Conservation (phyloP, 306 rosid species). For the Inga laurina region DNA sequence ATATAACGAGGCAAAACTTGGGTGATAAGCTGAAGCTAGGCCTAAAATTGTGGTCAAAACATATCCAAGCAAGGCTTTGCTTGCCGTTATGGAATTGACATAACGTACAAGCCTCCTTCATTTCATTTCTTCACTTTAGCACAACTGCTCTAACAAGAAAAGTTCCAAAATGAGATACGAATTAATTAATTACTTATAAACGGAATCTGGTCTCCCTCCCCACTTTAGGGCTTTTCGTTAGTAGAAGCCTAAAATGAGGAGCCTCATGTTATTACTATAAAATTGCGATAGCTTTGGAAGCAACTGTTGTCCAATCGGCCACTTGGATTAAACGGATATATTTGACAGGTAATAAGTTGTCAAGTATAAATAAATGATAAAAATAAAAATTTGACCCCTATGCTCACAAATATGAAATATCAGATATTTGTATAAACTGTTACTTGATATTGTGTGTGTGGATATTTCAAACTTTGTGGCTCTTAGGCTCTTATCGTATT, state of each 20-base stretch:
- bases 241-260: neutral
- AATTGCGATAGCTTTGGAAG: neutral
- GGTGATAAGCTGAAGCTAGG: neutral
- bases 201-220: constrained; percentile 4
- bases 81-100: constrained; percentile 11
- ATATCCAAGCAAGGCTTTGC: constrained; percentile 2
- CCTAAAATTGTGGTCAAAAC: constrained; percentile 17
- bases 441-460: neutral
- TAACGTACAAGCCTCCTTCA: constrained; percentile 29
- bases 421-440: neutral
- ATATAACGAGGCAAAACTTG: neutral
- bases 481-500: neutral
- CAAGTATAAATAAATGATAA: neutral
- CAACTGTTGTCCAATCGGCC: constrained; percentile 25
- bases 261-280: constrained; percentile 12
- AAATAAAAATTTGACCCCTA: neutral
- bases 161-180: neutral
- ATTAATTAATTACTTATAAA: neutral
- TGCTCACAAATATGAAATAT: neutral
- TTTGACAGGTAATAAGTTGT: neutral
- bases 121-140: constrained; percentile 5
- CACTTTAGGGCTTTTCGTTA: constrained; percentile 24
- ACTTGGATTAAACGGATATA: neutral
- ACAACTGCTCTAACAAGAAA: neutral
- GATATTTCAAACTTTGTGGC: neutral